Conservation (phyloP, 2,329 filamentous ascomycete genomes). For the Cordyceps farinosa region DNA sequence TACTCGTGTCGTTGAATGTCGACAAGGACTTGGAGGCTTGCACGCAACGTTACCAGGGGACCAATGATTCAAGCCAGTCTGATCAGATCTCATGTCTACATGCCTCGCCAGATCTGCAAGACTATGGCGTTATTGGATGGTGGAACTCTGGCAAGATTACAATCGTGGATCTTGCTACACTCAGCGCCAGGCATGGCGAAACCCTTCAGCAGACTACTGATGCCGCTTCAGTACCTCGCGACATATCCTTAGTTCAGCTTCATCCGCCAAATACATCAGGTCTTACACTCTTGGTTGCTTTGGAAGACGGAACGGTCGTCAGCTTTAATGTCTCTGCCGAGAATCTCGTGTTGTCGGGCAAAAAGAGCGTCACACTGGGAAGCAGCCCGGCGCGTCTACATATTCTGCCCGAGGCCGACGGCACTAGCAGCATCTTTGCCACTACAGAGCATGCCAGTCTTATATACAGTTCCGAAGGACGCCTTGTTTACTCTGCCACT, state of each 20-base stretch:
- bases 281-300: constrained; percentile 80
- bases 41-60: constrained; percentile 59
- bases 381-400: constrained; percentile 82
- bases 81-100: constrained; percentile 86
- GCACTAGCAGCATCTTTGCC: constrained; percentile 78
- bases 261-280: constrained; percentile 55
- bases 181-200: constrained; percentile 64
- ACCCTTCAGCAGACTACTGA: constrained; percentile 58
- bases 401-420: constrained; percentile 64
- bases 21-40: constrained; percentile 53
- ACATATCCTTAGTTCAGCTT: constrained; percentile 74
- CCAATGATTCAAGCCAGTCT: constrained; percentile 41
- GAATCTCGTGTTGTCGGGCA: constrained; percentile 62
- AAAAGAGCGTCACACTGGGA: constrained; percentile 80
- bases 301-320: constrained; percentile 88
- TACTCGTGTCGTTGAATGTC: constrained; percentile 66
- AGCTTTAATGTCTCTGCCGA: constrained; percentile 68
- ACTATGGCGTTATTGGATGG: constrained; percentile 77
- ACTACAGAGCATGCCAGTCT: constrained; percentile 92
- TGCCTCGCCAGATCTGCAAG: constrained; percentile 59
- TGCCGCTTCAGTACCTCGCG: constrained; percentile 75
- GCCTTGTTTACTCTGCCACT: constrained; percentile 89
- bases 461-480: constrained; percentile 84
- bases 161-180: constrained; percentile 63
- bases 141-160: constrained; percentile 81